Conservation (phyloP, 2,329 filamentous ascomycete species). For the Dactylella cylindrospora region DNA sequence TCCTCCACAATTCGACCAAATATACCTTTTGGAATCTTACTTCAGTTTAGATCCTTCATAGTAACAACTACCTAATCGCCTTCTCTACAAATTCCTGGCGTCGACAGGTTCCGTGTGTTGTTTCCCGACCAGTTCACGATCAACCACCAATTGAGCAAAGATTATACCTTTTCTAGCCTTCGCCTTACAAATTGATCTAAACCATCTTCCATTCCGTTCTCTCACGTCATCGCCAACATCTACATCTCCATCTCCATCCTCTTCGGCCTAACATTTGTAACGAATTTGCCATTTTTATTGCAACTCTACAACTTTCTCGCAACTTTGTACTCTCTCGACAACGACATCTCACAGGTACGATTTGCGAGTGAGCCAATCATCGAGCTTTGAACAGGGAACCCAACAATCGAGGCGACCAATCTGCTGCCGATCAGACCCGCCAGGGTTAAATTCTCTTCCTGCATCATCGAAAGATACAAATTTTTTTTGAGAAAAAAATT, state of each 20-base stretch:
- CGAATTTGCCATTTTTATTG: conserved; percentile 26
- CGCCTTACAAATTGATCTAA: no score
- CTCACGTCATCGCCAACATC: background rate
- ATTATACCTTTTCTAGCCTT: no score
- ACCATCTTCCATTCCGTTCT: no score
- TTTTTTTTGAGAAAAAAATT: background rate
- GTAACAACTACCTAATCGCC: background rate
- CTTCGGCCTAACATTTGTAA: background rate
- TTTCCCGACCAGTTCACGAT: background rate
- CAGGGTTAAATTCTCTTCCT: conserved; percentile 35
- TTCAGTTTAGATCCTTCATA: no score
- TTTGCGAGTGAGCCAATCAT: conserved; percentile 37
- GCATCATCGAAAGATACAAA: conserved; percentile 3
- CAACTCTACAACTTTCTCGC: conserved; percentile 16
- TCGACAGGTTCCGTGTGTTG: background rate
- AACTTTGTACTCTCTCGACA: conserved; percentile 11
- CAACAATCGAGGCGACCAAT: conserved; percentile 30
- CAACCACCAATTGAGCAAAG: no score
- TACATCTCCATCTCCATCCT: background rate
- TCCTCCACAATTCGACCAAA: no score
- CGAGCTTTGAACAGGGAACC: conserved; percentile 15
- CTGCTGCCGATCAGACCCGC: conserved; percentile 42
- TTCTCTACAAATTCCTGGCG: no score
- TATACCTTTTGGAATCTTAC: no score
- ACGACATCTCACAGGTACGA: conserved; percentile 27